Base-by-base conservation (phyloP, 371 early-diverging fungal genomes). In the Apophysomyces variabilis region DNA sequence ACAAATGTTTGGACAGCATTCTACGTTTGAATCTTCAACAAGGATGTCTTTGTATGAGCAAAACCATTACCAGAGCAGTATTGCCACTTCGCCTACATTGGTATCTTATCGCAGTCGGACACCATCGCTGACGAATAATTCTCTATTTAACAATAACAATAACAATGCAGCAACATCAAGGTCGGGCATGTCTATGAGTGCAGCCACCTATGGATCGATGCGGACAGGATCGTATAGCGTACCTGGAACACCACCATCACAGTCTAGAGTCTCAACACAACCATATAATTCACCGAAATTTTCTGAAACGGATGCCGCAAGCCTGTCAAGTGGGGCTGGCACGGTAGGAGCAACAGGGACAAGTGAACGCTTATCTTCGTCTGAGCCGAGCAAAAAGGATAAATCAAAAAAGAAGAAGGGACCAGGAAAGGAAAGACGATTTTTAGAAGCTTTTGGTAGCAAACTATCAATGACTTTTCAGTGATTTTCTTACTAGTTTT, bases 381-480 rank as follows among this genome's bases (percentile, higher is more conserved):
- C 43, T 61, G 50, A 32, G 41, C 61, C n/a, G 57, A 47, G 44
- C 38, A 56, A 57, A 41, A 56, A 62, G 38, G 63, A 70, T 58
- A 71, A 67, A 44, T 56, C 61, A 14, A 64, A 71, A 56, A 67
- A 65, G 60, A 71, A 67, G 59, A 71, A 71, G 57, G 64, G 54
- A 50, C 21, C 54, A 26, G 54, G 54, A 9, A 50, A 63, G 38
- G 38, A 57, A 26, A 56, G 60, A 26, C 62, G 41, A 12, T 66
- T 66, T 44, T 36, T 70, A 54, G 65, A 62, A 41, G 64, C 65
- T 16, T 71, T 71, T 44, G 72, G 72, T 37, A 65, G 68, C 58
- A 71, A 71, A 58, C 62, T 71, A 38, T 64, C 68, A 50, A 68
- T 68, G 68, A 59, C 67, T 46, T 70, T 66, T 46, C 64, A 70